phyloP scores from a whole-genome alignment of 106 monocot genomes.

The Vanilla planifolia region DNA sequence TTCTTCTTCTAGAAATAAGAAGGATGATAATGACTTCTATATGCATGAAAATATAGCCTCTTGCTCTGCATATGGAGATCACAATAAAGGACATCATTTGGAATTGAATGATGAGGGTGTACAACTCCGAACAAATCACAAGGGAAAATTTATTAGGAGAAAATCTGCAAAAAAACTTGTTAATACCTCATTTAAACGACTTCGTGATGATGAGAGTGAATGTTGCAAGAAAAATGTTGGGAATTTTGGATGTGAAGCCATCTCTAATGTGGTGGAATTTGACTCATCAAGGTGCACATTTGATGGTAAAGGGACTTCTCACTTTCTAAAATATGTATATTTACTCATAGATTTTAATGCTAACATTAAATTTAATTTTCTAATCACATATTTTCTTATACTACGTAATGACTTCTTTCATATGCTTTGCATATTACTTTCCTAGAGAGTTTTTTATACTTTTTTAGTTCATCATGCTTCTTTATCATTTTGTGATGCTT shows the following conservation, averaged over 20 bases:
- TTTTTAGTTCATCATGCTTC: too few species aligned
- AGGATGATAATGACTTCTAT: slow-evolving; percentile 5
- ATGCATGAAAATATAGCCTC: slow-evolving; percentile 10
- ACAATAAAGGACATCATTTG: slow-evolving; percentile 11
- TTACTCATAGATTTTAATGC: too few species aligned
- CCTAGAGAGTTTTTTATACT: too few species aligned
- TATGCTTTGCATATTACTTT: too few species aligned
- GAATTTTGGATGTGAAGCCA: too few species aligned
- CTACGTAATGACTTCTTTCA: too few species aligned
- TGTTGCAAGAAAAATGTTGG: slow-evolving; percentile 7
- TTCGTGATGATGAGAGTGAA: slow-evolving; percentile 29
- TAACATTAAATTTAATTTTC: too few species aligned
- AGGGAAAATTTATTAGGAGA: slow-evolving; percentile 12
- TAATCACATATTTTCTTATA: too few species aligned
- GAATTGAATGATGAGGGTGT: not conserved
- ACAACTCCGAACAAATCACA: slow-evolving; percentile 21
- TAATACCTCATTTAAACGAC: slow-evolving; percentile 18
- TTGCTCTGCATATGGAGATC: slow-evolving; percentile 16
- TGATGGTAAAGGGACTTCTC: slow-evolving; percentile 23
- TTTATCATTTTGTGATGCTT: too few species aligned
- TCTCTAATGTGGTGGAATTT: slow-evolving; percentile 3
- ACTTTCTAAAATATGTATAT: too few species aligned
- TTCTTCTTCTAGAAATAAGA: slow-evolving; percentile 12
- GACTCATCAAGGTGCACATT: slow-evolving; percentile 6
- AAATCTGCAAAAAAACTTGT: slow-evolving; percentile 24